Base-by-base conservation (phyloP, 129 eudicot genomes). In the Lonicera japonica region DNA sequence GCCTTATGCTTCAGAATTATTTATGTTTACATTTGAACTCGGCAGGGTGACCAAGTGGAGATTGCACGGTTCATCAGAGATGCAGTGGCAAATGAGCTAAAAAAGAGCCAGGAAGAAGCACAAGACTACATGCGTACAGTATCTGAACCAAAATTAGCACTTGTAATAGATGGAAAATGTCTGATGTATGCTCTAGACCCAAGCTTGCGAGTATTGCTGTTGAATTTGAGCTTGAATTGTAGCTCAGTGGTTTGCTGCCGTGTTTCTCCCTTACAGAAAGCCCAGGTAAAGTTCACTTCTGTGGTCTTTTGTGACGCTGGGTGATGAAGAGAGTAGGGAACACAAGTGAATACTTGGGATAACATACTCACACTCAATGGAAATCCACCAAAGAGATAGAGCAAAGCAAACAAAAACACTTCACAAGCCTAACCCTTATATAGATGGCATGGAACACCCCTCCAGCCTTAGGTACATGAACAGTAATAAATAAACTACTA, bases 171-270 rank as follows among this genome's bases (percentile, higher is more conserved):
- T 70, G 98, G 98, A 43, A 92, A 92, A 67, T 92, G 96, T 78
- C 72, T 92, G 67, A 92, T 92, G 98, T 92, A 87, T 72, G 98
- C 96, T 29, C 72, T 92, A 72, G 98, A 92, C 73, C 95, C 95
- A 48, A 85, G 77, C 58, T 65, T 92, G 71, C 88, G 98, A 41
- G 85, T 75, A 53, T 82, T 79, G 71, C 79, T 92, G 63, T 81
- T 92, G 47, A 92, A 75, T 76, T 79, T 92, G 75, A 92, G 98
- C 79, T 71, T 92, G 70, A 92, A 83, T 69, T 92, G 98, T 75
- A 84, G 74, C 61, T 83, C 98, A 50, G 98, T 91, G 21, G 95
- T 91, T 62, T 91, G 98, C 73, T 91, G 98, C 66, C 88, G 98
- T 41, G 98, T 91, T 73, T 91, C 98, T 73, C 98, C 98, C 56